A percentile compares a stretch with the other conserved stretches of the same genome.
Evolutionary conservation across 1,139 yeast genomes (phyloP).

Genomic region (Debaryomyces subglobosus): DNA sequence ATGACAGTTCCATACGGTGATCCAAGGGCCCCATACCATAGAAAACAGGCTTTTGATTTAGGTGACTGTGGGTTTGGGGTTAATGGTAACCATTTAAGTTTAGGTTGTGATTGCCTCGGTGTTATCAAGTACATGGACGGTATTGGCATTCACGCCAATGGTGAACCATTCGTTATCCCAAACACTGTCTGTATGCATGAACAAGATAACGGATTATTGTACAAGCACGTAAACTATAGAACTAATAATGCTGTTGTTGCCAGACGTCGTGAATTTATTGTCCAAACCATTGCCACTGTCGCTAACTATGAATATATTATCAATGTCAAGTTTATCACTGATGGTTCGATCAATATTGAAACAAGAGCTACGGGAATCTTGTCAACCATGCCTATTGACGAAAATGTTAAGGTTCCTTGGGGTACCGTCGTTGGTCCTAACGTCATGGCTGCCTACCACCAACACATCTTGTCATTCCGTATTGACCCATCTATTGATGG

Average conservation of each 20-base stretch:
- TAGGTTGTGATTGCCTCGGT: conserved; percentile 92
- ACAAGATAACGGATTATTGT: conserved; percentile 75
- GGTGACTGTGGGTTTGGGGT: conserved; percentile 92
- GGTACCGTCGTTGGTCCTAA: conserved; percentile 86
- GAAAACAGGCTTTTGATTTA: conserved; percentile 90
- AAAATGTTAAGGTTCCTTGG: conserved; percentile 73
- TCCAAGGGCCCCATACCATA: conserved; percentile 86
- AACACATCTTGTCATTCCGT: conserved; percentile 82
- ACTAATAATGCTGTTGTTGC: conserved; percentile 74
- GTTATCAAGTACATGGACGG: conserved; percentile 81
- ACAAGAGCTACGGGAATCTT: conserved; percentile 88
- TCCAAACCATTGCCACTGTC: conserved; percentile 87
- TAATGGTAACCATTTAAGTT: conserved; percentile 69
- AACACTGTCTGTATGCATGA: conserved; percentile 89
- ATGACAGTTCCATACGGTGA: conserved; percentile 95
- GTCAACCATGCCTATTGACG: conserved; percentile 83
- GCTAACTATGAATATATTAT: conserved; percentile 88
- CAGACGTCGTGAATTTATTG: conserved; percentile 82
- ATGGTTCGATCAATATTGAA: conserved; percentile 81
- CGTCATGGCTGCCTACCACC: conserved; percentile 88
- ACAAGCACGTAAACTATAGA: conserved; percentile 86
- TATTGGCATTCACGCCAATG: conserved; percentile 58
- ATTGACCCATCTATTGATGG: conserved; percentile 90
- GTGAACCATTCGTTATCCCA: conserved; percentile 67
- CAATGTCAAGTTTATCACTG: conserved; percentile 78